phyloP scores from a whole-genome alignment of 257 asterid species.

The Linderniella brevidens region DNA sequence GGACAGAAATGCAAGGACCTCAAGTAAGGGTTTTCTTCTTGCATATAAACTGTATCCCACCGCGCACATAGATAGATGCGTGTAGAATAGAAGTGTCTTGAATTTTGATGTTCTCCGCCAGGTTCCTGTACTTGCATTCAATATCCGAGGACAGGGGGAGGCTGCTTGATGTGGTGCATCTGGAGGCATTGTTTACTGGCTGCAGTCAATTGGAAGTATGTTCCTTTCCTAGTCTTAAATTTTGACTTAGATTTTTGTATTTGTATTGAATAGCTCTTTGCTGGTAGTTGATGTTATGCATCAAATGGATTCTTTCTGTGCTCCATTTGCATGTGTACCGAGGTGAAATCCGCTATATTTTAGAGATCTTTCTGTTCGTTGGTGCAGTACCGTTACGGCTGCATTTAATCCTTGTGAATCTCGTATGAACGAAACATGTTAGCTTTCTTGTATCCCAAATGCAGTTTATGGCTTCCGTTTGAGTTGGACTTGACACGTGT shows the following conservation, averaged over 20 bases:
- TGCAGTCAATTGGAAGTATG: slow-evolving; percentile 92
- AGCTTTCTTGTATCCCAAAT: too few species aligned
- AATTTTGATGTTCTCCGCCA: slow-evolving; percentile 19
- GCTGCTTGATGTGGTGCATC: slow-evolving; percentile 63
- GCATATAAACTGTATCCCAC: slow-evolving; percentile 7
- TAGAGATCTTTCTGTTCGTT: too few species aligned
- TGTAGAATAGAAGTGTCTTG: slow-evolving; percentile 5
- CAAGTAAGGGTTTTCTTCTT: slow-evolving; percentile 27
- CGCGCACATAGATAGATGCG: not conserved
- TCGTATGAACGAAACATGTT: too few species aligned
- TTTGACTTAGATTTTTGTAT: slow-evolving; percentile 5
- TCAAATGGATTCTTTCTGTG: slow-evolving; percentile 2
- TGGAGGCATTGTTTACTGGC: slow-evolving; percentile 78
- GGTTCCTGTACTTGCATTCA: slow-evolving; percentile 80
- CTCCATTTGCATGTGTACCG: too few species aligned
- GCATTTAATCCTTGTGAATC: too few species aligned
- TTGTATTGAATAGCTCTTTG: not conserved
- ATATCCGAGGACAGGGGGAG: slow-evolving; percentile 79
- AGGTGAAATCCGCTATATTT: too few species aligned
- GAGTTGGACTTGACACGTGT: too few species aligned
- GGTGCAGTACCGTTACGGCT: too few species aligned
- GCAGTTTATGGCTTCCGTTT: too few species aligned
- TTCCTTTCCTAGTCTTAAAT: slow-evolving; percentile 9
- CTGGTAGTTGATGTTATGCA: not conserved
- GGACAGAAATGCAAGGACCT: slow-evolving; percentile 65